phyloP scores from a whole-genome alignment of 139 green algal genomes.

The Pleodorina starrii region DNA sequence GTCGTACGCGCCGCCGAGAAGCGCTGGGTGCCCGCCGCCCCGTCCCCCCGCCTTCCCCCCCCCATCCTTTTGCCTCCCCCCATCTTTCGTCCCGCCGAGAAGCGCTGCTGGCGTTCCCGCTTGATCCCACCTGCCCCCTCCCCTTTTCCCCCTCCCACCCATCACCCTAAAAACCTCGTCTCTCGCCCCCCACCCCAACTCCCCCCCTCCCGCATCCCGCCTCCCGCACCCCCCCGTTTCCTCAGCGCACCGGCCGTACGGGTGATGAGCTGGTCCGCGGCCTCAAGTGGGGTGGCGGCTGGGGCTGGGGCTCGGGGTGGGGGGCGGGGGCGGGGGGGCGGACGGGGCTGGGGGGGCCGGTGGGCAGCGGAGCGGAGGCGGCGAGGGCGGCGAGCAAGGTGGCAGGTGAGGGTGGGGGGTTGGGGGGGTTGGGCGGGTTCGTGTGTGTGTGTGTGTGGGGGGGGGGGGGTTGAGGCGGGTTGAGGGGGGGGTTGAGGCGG shows the following conservation, averaged over 20 bases:
- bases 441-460: not conserved
- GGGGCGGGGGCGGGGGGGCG: too few relatives aligned
- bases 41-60: too few relatives aligned
- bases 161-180: too few relatives aligned
- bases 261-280: not conserved
- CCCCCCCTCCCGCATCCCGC: not conserved
- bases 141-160: too few relatives aligned
- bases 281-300: slow-evolving; percentile 29
- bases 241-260: slow-evolving; percentile 24
- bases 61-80: too few relatives aligned
- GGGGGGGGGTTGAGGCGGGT: too few relatives aligned
- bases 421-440: not conserved
- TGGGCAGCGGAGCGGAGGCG: slow-evolving; percentile 19
- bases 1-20: too few relatives aligned
- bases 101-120: too few relatives aligned
- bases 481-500: not conserved
- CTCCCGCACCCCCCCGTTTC: not conserved
- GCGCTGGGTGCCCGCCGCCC: too few relatives aligned
- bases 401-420: not conserved
- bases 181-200: too few relatives aligned
- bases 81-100: too few relatives aligned
- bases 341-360: not conserved
- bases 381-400: not conserved
- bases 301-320: slow-evolving; percentile 38
- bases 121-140: too few relatives aligned